Percentiles rank a stretch among this genome's conserved stretches.
These are phyloP conservation scores for Madurella fahalii DNA, from an alignment of 2,329 filamentous ascomycete genomes.

Conservation along the genomic window DNA sequence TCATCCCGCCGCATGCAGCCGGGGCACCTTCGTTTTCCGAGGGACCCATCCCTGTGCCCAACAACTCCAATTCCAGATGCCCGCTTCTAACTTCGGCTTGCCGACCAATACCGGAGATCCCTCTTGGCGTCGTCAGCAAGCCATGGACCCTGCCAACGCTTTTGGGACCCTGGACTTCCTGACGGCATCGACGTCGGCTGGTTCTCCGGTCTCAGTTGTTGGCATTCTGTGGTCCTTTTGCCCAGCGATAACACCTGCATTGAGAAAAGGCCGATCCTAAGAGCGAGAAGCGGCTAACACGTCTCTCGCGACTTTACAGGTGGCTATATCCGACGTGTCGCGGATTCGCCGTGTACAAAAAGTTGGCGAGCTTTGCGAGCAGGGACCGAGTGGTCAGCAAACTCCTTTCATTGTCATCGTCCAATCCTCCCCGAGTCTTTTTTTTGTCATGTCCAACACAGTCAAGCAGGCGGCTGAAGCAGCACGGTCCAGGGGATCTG, in stretches of 20 bases:
- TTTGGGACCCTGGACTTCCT: not conserved
- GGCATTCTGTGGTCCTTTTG: not conserved
- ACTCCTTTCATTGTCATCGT: not conserved
- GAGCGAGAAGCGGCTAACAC: conserved; percentile 18
- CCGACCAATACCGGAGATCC: conserved; percentile 9
- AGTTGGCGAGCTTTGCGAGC: conserved; percentile 1
- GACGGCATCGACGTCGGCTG: conserved; percentile 9
- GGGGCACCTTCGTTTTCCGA: conserved; percentile 13
- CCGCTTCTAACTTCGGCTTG: not conserved
- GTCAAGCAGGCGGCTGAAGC: conserved; percentile 57
- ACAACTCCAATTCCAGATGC: not conserved
- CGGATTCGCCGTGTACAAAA: conserved; percentile 8
- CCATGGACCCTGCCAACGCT: not conserved
- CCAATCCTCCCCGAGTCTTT: not conserved
- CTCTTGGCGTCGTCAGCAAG: not conserved
- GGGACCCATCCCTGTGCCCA: not conserved
- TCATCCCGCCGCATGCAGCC: conserved; percentile 15
- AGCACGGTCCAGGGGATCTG: conserved; percentile 48
- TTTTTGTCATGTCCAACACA: conserved; percentile 31
- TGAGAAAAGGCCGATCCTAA: conserved; percentile 9
- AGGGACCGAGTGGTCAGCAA: conserved; percentile 19
- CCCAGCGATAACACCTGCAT: conserved; percentile 1
- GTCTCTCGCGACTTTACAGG: conserved; percentile 7
- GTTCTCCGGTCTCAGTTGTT: not conserved
- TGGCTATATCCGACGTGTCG: conserved; percentile 1